Base-by-base conservation (phyloP, 306 rosid species). In the Fragaria vesca region DNA sequence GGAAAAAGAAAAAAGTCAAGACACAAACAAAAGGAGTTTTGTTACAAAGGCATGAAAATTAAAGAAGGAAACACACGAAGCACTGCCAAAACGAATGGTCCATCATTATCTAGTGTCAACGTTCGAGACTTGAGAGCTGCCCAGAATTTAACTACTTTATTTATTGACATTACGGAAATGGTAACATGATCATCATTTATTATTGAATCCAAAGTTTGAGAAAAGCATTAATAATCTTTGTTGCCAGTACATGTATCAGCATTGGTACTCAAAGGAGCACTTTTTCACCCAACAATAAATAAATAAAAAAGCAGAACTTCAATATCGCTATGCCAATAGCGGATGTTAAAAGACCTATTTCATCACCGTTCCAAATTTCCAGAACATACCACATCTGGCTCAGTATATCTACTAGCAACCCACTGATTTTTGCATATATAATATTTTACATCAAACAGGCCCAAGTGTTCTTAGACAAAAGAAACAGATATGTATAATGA, bases 21-120 rank as follows among this genome's bases (percentile, higher is more conserved):
- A 42, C 28, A 61, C 3, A 11, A 42, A 15, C 17, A 21, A 69
- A 80, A 30, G 46, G 60, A 72, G 21, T 50, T 54, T 72, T 6
- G 45, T 71, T 36, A 81, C 48, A 36, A 77, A 66, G 61, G 76
- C 42, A 61, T 54, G 78, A 80, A 74, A 78, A 3, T 32, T 32
- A 32, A 32, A 77, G 70, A 77, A 81, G 67, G 30, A 34, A 71
- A 77, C 73, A 71, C 40, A 57, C 71, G 71, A 54, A 46, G 38
- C 30, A 13, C 4, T n/a, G 71, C 45, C 36, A 63, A 26, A 62
- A 43, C 5, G 12, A 57, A 32, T 42, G 47, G 75, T 52, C 8
- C 9, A 15, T 54, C 38, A 67, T 54, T 30, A 32, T 70, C 45
- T 48, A 66, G 16, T 12, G 61, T 17, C 26, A 57, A 46, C 12